Evolutionary conservation across 495 filamentous ascomycete species (phyloP), one percentile per base, ranked within the genome.

Genomic region (Tuber borchii): DNA sequence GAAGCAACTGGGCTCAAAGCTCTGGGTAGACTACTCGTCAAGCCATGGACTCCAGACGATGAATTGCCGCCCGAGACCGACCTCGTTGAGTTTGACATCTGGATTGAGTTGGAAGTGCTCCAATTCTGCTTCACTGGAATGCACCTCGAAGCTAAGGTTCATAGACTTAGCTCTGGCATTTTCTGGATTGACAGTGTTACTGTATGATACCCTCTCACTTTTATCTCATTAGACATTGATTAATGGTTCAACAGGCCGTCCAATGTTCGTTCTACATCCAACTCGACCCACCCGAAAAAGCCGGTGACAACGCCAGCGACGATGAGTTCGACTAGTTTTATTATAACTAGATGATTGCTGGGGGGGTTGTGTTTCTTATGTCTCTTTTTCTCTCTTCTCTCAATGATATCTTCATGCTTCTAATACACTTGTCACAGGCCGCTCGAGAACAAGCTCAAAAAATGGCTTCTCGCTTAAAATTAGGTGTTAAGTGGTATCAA

Each of bases 121-220:
- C 77, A 85, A 42, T 85, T 87, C 70, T 88, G 90, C 75, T 90
- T 89, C 77, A 85, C 88, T 1, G 93, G 94, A 1, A 90, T 97
- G 90, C 97, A 96, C 85, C 82, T 97, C 22, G 86, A 87, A 45
- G 85, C 89, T 8, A 83, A 82, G 12, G 87, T 97, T 22, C 90
- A 89, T 82, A 86, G 88, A 70, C 84, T 93, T 43, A 89, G 87
- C 74, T 87, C 86, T 73, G 91, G 90, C 12, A 69, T 93, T 45
- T 85, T 81, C 73, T 87, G 88, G 82, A 86, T 89, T n/a, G 82
- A 83, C 72, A 81, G 74, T n/a, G 77, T 83, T 74, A 83, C 82
- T 37, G 82, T 83, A 46, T 73, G 81, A 51, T n/a, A 12, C 48
- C 48, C 48, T 73, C 68, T 34, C 73, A 22, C 17, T 19, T 39